Percentiles rank a stretch among this genome's conserved stretches.
These are phyloP conservation scores for Aspergillus candidus DNA, from an alignment of 2,329 filamentous ascomycete genomes.

Conservation along the genomic window DNA sequence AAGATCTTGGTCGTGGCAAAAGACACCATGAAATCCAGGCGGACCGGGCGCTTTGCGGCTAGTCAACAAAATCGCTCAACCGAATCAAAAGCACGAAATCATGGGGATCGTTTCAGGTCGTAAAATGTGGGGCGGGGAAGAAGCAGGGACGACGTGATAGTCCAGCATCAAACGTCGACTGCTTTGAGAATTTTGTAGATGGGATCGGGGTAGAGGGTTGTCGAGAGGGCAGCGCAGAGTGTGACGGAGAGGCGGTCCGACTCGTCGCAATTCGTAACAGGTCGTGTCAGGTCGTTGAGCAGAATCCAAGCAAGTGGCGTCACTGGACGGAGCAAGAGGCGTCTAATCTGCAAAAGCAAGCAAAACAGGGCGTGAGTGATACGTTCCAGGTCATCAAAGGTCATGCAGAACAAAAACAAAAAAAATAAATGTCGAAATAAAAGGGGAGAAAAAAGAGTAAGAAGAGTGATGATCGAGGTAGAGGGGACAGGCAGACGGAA, in stretches of 20 bases:
- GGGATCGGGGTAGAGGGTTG: neutral
- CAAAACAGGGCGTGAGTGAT: slow-evolving; percentile 6
- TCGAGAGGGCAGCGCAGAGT: slow-evolving; percentile 5
- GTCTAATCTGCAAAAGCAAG: slow-evolving; percentile 4
- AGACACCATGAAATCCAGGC: slow-evolving; percentile 8
- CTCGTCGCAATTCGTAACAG: slow-evolving; percentile 18
- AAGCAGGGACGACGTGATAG: slow-evolving; percentile 17
- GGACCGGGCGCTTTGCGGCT: slow-evolving; percentile 13
- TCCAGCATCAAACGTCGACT: slow-evolving; percentile 16
- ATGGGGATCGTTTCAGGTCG: slow-evolving; percentile 42
- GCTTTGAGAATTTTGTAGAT: slow-evolving; percentile 1
- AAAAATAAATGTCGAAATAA: neutral
- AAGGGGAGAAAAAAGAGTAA: neutral
- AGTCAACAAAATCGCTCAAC: slow-evolving; percentile 20
- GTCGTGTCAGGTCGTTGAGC: slow-evolving; percentile 28
- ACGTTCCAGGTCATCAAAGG: slow-evolving; percentile 16
- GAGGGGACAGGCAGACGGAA: slow-evolving; percentile 4
- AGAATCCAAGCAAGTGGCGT: slow-evolving; percentile 4
- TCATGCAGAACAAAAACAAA: slow-evolving; percentile 7
- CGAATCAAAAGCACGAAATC: slow-evolving; percentile 27
- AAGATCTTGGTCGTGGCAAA: slow-evolving; percentile 10
- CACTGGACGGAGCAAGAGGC: neutral
- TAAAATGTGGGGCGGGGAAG: slow-evolving; percentile 26
- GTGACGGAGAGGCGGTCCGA: slow-evolving; percentile 12
- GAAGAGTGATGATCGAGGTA: slow-evolving; percentile 1